Conservation (phyloP, 176 grass and related monocot species). For the Canna indica region DNA sequence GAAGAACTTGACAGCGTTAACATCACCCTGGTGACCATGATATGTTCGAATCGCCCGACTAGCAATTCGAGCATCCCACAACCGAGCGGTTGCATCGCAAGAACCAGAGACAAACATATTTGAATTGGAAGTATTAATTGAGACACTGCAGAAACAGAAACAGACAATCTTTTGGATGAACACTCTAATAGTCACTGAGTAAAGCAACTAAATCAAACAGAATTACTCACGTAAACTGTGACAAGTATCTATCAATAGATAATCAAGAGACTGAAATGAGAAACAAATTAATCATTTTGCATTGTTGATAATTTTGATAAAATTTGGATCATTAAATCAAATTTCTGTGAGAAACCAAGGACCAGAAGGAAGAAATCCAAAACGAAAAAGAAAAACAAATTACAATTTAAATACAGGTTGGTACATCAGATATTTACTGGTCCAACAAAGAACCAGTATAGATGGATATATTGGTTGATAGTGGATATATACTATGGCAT, state of each 20-base stretch:
- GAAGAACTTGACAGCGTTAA: constrained; percentile 96
- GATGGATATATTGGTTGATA: no score
- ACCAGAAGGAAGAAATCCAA: not conserved
- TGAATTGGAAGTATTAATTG: constrained; percentile 67
- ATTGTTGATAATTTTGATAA: no score
- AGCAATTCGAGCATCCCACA: constrained; percentile 93
- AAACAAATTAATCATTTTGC: no score
- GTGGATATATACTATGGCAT: no score
- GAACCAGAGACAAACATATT: constrained; percentile 97
- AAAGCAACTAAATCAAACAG: no score
- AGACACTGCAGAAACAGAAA: constrained; percentile 35
- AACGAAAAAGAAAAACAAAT: not conserved
- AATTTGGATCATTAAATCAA: no score
- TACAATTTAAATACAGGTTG: not conserved
- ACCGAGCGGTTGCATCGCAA: constrained; percentile 82
- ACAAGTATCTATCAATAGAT: no score
- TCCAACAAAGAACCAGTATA: no score
- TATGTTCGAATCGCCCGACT: constrained; percentile 89
- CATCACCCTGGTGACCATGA: constrained; percentile 69
- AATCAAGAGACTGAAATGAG: no score
- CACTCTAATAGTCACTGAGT: no score
- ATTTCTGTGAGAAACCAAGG: not conserved
- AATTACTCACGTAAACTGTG: no score
- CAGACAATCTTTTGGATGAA: not conserved
- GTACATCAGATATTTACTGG: no score